phyloP scores from a whole-genome alignment of 345 rosid species.

The Heritiera fomes region DNA sequence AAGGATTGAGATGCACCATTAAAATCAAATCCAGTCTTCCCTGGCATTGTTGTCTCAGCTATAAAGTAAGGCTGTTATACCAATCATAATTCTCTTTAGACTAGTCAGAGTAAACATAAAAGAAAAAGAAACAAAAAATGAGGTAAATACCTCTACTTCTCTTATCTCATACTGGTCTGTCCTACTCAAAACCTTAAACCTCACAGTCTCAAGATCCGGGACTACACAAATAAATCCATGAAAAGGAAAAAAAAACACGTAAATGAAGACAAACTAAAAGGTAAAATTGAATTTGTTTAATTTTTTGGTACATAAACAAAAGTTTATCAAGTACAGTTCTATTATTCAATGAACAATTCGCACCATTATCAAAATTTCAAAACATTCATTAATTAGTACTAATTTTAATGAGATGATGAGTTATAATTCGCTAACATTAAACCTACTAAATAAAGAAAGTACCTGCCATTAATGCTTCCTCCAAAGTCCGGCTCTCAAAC shows the following conservation, averaged over 20 bases:
- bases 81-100: conserved; percentile 18
- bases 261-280: background rate
- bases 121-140: too few relatives aligned
- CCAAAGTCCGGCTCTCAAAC: conserved; percentile 60
- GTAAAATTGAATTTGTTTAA: too few relatives aligned
- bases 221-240: conserved; percentile 35
- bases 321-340: too few relatives aligned
- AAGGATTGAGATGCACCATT: conserved; percentile 74
- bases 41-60: conserved; percentile 87
- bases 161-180: conserved; percentile 73
- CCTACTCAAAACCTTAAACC: conserved; percentile 56
- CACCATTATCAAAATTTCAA: background rate
- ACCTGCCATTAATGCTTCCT: conserved; percentile 95
- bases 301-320: too few relatives aligned
- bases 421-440: background rate
- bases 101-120: background rate
- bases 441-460: background rate
- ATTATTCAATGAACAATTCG: background rate
- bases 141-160: conserved; percentile 71
- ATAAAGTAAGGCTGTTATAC: conserved; percentile 64
- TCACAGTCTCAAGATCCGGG: conserved; percentile 83
- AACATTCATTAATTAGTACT: background rate
- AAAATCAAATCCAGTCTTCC: conserved; percentile 73
- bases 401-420: background rate
- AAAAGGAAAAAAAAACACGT: background rate